Base-by-base conservation (phyloP, 1,284 basidiomycete species). In the Hortiboletus rubellus region DNA sequence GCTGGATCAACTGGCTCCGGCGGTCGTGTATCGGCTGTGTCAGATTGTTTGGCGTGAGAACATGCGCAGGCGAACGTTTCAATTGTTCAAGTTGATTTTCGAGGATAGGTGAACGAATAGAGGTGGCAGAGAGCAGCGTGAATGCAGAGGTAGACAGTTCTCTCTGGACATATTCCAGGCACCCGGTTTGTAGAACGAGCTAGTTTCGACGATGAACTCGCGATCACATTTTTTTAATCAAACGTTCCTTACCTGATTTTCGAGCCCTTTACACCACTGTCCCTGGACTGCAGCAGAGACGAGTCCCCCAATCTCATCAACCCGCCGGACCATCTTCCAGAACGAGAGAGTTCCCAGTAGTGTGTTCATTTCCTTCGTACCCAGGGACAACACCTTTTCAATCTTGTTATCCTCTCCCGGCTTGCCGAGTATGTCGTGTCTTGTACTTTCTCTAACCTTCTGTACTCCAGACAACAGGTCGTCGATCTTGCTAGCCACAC, bases 121-220 rank as follows among this genome's bases (percentile, higher is more conserved):
- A 49, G 0, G 68, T 55, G 2, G 69, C 60, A 11, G 76, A 72
- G 44, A 80, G 64, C 27, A 83, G 70, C 3, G 60, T 53, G 34
- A 81, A 77, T 5, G 82, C 79, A 31, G 77, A 71, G 24, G 65
- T 60, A 2, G 81, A 76, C 12, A 89, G 69, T 2, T 75, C 62
- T 4, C 72, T 61, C 71, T 91, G 88, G 3, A 83, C 67, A 31
- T 74, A 72, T n/a, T 81, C 72, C n/a, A 92, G 74, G 50, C 82
- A 77, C 15, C 90, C 92, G 1, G 87, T 81, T 61, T 91, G 85
- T 60, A 85, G 82, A 18, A 88, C 79, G 37, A 93, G 78, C 89
- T 92, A 8, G 46, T 42, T 41, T 46, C 17, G 46, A 49, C 47
- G 10, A 36, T 50, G 31, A 55, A n/a, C 24, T 34, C 44, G 38